Percentiles rank a stretch among this genome's conserved stretches.
Evolutionary conservation across 2,329 filamentous ascomycete species (phyloP).

Genomic region (Beauveria sp.): DNA sequence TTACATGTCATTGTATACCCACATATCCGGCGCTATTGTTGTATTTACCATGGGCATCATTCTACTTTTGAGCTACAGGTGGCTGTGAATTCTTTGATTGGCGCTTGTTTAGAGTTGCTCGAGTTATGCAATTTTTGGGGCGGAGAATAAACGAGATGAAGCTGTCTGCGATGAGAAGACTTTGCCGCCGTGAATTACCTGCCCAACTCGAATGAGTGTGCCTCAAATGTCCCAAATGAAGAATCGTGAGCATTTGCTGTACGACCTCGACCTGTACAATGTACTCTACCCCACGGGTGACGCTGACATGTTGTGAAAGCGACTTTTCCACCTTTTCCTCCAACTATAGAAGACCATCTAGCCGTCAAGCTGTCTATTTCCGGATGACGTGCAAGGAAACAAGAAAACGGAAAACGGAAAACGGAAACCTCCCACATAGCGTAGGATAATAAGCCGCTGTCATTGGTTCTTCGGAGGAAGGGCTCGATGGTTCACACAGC

Average conservation of each 20-base stretch:
- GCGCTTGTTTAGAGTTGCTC: not conserved
- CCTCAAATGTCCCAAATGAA: no score
- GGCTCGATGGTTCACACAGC: no score
- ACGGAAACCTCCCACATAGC: no score
- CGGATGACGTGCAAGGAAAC: no score
- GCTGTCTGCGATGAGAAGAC: not conserved
- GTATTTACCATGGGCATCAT: not conserved
- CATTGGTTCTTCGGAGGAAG: no score
- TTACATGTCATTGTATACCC: not conserved
- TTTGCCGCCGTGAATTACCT: no score
- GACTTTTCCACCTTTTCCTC: not conserved
- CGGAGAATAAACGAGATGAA: not conserved
- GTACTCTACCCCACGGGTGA: not conserved
- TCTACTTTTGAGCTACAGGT: not conserved
- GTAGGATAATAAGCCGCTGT: no score
- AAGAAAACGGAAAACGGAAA: no score
- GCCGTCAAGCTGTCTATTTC: no score
- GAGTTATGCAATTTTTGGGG: not conserved
- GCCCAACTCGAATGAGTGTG: no score
- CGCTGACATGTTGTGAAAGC: not conserved
- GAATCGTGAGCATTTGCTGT: no score
- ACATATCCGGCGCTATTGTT: not conserved
- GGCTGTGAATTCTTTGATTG: not conserved
- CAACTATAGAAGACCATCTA: not conserved
- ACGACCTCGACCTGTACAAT: not conserved